Evolutionary conservation across 306 rosid genomes (phyloP), one percentile per base, ranked within the genome.

Genomic region (Pterocarpus santalinus): DNA sequence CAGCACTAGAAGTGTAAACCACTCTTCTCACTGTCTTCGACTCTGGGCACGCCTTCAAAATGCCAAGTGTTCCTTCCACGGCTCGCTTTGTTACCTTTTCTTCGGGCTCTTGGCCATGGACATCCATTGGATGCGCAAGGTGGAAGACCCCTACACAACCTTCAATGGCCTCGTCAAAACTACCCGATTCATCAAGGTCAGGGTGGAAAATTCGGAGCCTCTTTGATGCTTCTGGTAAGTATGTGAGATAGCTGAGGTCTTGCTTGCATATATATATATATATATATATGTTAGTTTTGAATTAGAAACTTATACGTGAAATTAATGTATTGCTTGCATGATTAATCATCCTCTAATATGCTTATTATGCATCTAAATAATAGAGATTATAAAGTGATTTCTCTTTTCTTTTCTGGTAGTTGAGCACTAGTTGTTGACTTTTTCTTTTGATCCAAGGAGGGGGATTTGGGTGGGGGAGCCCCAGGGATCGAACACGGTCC

Each of bases 91-190:
- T 87, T 38, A 89, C 86, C 0, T 2, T 35, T 67, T 87, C 87
- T 36, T 85, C 87, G 0, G 65, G 34, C 72, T 91, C 91, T 71
- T 82, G 61, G 62, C 82, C 86, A 0, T 78, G 16, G 7, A 72
- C 22, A 68, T 88, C 92, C 65, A 86, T 34, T 0, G 91, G 88
- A 38, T 80, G 81, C 16, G 92, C 94, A 0, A 88, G 86, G 51
- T 88, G 94, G 66, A 88, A 90, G 3, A 90, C 88, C 64, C 90
- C 92, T 0, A 79, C 16, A 57, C 94, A 88, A 1, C 92, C 91
- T 76, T 77, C 65, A 10, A 87, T 76, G 74, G 90, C 88, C 7
- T 57, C 16, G 2, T 36, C 6, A 47, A 88, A 90, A 57, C 92
- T 90, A 5, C 81, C 85, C 0, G 77, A 84, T 11, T 81, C 28